Percentiles rank a stretch among this genome's conserved stretches.
phyloP scores from a whole-genome alignment of 768 basidiomycete genomes.

The Lentinula detonsa region DNA sequence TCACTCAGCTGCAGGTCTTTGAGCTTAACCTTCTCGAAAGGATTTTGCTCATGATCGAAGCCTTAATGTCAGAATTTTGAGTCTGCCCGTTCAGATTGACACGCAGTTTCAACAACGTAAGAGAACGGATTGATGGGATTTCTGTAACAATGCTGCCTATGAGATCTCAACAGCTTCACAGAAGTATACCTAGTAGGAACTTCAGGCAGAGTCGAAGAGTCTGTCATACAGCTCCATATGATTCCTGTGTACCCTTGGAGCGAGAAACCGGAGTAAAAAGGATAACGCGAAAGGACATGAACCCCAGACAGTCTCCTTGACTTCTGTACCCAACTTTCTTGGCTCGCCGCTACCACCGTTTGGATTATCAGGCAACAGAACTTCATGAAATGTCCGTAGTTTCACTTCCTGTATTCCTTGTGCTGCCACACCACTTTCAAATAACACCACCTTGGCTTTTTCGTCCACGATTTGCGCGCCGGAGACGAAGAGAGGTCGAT shows the following conservation, averaged over 20 bases:
- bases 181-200: no score
- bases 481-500: background rate
- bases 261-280: background rate
- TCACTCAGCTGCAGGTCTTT: no score
- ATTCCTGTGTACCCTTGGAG: background rate
- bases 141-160: no score
- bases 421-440: background rate
- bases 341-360: background rate
- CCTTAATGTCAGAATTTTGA: no score
- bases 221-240: background rate
- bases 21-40: no score
- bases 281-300: background rate
- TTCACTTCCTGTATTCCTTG: background rate
- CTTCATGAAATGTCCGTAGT: background rate
- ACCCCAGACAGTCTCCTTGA: background rate
- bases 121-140: no score
- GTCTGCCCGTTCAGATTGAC: no score
- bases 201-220: background rate
- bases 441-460: slow-evolving; percentile 1
- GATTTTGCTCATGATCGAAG: no score
- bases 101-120: no score
- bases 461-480: background rate
- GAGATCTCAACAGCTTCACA: no score
- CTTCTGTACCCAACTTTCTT: background rate
- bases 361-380: background rate